Evolutionary conservation across 192 early-diverging fungal genomes (phyloP), one percentile per base, ranked within the genome.

Genomic region (Irineochytrium annulatum): DNA sequence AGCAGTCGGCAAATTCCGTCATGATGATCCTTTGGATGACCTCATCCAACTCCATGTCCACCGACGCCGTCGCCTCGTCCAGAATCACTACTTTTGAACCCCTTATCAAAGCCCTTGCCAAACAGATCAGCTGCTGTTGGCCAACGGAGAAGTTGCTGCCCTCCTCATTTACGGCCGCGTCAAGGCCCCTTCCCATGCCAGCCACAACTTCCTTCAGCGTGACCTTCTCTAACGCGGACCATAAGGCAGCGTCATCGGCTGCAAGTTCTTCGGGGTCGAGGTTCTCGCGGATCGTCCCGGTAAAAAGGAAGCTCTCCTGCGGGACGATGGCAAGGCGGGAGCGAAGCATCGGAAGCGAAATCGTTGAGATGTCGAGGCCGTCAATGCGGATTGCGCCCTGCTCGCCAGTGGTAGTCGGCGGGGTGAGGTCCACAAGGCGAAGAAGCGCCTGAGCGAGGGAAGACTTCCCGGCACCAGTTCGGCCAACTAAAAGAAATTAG

Each of bases 91-190:
- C 34, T 46, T 57, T 59, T 8, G 4, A 6, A 27, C 37, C 59
- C 43, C 4, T 24, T 1, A 77, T 41, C 61, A 77, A 30, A 0
- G 69, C 70, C 26, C 72, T 43, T 1, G 75, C 75, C 14, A 77
- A 43, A 51, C 75, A 77, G 24, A 77, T 32, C 22, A 86, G 59
- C 68, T 89, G 88, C 24, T 86, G 57, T 65, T 89, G 87, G 20
- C 89, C 89, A n/a, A 88, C 78, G 24, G 82, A 87, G 54, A 93
- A 84, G 73, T 93, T 93, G 45, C 86, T 86, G 37, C 93, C 93
- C 20, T 86, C 81, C 55, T 89, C 87, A 22, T 75, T 66, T 2
- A 96, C 81, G 20, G 60, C 60, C 5, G 81, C 78, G 19, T 90
- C 86, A 20, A 94, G 58, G 52, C 52, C 81, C 63, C 34, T 55